Percentiles rank a stretch among this genome's conserved stretches.
These are phyloP conservation scores for Ophiostoma tasmaniense DNA, from an alignment of 2,329 filamentous ascomycete genomes.

Conservation along the genomic window DNA sequence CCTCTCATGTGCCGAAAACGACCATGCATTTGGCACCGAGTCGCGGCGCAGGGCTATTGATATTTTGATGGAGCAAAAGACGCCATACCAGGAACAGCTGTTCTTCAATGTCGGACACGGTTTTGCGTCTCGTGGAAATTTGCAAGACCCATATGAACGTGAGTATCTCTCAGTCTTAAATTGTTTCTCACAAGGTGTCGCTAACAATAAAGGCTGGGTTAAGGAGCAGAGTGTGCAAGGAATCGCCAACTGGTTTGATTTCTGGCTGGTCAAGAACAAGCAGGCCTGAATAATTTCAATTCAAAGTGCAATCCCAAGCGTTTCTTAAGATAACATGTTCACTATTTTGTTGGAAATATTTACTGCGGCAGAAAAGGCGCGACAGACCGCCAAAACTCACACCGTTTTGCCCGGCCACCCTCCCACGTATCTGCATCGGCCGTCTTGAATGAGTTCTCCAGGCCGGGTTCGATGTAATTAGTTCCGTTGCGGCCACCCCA, in stretches of 20 bases:
- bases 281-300: neutral
- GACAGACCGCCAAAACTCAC: conserved; percentile 32
- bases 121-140: conserved; percentile 19
- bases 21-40: conserved; percentile 35
- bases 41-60: conserved; percentile 35
- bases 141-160: conserved; percentile 33
- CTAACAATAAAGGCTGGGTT: conserved; percentile 18
- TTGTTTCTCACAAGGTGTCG: neutral
- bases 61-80: conserved; percentile 32
- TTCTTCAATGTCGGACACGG: conserved; percentile 45
- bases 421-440: conserved; percentile 37
- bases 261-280: conserved; percentile 17
- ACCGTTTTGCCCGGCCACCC: conserved; percentile 33
- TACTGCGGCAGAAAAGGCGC: neutral
- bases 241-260: conserved; percentile 21
- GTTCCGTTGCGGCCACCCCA: conserved; percentile 11
- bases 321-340: neutral
- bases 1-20: conserved; percentile 38
- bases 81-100: conserved; percentile 53
- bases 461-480: conserved; percentile 25
- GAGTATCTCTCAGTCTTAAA: conserved; percentile 17
- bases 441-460: conserved; percentile 29
- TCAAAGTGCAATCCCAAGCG: neutral
- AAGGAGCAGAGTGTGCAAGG: conserved; percentile 22
- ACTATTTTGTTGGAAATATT: neutral